Conservation (phyloP, 805 yeast genomes). For the Suhomyces sp. region DNA sequence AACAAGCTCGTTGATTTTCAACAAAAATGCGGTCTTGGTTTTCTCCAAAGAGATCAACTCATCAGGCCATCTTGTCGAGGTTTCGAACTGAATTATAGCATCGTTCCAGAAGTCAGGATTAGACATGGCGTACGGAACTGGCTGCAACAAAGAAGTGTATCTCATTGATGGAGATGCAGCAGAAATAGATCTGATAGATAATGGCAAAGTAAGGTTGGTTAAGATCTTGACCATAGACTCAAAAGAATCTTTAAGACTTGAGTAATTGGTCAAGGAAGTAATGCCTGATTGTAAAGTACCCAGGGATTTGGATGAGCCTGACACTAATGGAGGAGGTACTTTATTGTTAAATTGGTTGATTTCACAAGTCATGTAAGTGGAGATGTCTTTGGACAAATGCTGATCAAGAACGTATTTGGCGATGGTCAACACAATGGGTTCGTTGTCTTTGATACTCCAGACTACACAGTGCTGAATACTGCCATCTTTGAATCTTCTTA, state of each 20-base stretch:
- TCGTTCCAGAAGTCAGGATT: conserved; percentile 80
- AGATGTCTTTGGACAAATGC: conserved; percentile 53
- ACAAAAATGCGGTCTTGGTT: conserved; percentile 84
- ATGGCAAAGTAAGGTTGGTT: conserved; percentile 54
- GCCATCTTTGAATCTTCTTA: conserved; percentile 92
- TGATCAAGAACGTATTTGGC: conserved; percentile 57
- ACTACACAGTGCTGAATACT: conserved; percentile 85
- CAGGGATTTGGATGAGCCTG: conserved; percentile 52
- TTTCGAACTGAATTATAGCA: conserved; percentile 80
- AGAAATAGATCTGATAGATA: conserved; percentile 64
- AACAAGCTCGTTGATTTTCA: conserved; percentile 51
- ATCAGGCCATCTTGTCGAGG: conserved; percentile 94
- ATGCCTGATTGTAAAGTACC: conserved; percentile 26
- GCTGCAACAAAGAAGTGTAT: conserved; percentile 70
- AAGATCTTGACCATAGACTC: conserved; percentile 49
- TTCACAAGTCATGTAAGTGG: conserved; percentile 35
- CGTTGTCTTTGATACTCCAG: conserved; percentile 60
- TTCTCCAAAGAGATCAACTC: conserved; percentile 81
- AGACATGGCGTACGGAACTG: conserved; percentile 75
- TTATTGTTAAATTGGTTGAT: conserved; percentile 46
- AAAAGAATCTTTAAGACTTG: conserved; percentile 40
- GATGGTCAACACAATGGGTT: conserved; percentile 65
- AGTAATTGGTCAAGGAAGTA: conserved; percentile 24
- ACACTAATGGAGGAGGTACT: conserved; percentile 59
- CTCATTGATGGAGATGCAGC: conserved; percentile 77